Conservation (phyloP, 371 early-diverging fungal species). For the Mortierella sp. region DNA sequence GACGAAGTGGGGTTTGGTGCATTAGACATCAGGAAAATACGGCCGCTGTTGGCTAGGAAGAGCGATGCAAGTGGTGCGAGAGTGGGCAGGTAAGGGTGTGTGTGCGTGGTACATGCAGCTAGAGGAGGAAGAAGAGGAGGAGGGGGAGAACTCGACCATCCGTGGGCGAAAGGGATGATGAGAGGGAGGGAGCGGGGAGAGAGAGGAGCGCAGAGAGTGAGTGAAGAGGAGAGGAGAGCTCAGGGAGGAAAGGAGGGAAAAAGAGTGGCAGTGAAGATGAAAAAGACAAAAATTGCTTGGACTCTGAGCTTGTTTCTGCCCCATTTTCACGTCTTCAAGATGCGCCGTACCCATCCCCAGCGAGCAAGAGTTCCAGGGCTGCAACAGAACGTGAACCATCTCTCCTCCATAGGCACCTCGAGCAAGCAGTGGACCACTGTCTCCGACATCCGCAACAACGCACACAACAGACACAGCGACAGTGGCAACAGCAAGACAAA, state of each 20-base stretch:
- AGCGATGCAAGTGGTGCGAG: background rate
- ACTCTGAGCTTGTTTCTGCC: too few relatives aligned
- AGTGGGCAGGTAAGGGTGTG: conserved; percentile 1
- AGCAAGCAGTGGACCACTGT: conserved; percentile 9
- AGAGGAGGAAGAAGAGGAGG: background rate
- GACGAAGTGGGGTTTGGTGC: background rate
- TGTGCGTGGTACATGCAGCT: background rate
- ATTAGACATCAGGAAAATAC: background rate
- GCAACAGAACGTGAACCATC: background rate
- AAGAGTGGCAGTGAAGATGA: background rate
- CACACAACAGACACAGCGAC: background rate
- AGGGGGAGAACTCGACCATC: background rate
- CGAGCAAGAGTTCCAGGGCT: conserved; percentile 4
- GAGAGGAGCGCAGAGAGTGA: background rate
- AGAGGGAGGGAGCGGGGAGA: background rate
- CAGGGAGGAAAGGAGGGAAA: background rate
- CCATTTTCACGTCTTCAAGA: background rate
- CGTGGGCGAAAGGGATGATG: background rate
- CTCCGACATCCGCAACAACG: conserved; percentile 8
- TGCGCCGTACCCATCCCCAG: conserved; percentile 22
- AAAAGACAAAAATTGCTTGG: too few relatives aligned
- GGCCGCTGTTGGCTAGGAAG: background rate
- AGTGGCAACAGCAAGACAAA: background rate
- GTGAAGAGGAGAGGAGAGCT: background rate
- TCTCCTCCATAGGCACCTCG: background rate